These are phyloP conservation scores for Garcia nutans DNA, from an alignment of 345 rosid genomes.

Conservation along the genomic window DNA sequence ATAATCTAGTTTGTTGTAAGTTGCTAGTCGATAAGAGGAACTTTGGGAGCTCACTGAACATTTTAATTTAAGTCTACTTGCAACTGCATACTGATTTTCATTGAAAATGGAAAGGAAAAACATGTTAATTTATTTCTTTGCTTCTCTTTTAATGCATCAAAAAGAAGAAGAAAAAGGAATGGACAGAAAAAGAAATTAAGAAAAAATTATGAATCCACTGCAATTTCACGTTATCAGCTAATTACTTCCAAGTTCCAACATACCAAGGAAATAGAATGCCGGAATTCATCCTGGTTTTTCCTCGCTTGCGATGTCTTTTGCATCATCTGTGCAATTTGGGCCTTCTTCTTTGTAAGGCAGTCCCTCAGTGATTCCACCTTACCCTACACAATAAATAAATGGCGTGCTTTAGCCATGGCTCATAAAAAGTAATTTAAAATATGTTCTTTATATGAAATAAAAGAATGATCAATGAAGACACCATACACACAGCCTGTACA, in stretches of 20 bases:
- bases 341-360: conserved; percentile 61
- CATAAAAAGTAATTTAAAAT: neutral
- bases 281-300: conserved; percentile 61
- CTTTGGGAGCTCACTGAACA: conserved; percentile 85
- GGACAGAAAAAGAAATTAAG: neutral
- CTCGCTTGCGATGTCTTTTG: conserved; percentile 65
- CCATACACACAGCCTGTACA: neutral
- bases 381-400: conserved; percentile 38
- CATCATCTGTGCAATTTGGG: conserved; percentile 61
- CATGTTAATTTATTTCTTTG: neutral
- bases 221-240: neutral
- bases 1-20: neutral
- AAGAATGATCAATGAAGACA: neutral
- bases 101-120: no score
- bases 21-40: conserved; percentile 62
- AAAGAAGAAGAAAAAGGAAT: neutral
- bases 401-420: neutral
- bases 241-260: conserved; percentile 22
- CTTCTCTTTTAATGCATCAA: neutral
- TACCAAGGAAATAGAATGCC: conserved; percentile 60
- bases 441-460: neutral
- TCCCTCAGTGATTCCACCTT: conserved; percentile 57
- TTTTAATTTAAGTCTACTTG: conserved; percentile 65
- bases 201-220: no score
- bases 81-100: neutral